A percentile compares a stretch with the other conserved stretches of the same genome.
phyloP scores from a whole-genome alignment of 768 basidiomycete genomes.

The Amanita exitialis region DNA sequence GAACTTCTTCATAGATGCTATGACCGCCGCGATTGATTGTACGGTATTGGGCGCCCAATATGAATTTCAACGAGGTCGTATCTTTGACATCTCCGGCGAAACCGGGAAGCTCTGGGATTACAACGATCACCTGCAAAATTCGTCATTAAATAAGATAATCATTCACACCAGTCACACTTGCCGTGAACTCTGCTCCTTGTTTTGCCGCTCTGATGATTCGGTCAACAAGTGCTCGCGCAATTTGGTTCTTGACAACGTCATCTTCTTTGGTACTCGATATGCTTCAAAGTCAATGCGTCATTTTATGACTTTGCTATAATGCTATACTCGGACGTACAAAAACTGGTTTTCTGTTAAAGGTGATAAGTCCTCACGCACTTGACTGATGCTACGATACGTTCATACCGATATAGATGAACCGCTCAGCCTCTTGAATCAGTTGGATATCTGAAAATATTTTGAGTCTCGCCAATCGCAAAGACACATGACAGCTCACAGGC shows the following conservation, averaged over 20 bases:
- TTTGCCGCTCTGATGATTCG: slow-evolving; percentile 76
- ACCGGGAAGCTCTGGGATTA: slow-evolving; percentile 87
- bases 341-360: slow-evolving; percentile 64
- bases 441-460: slow-evolving; percentile 42
- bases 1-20: slow-evolving; percentile 78
- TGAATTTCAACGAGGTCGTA: slow-evolving; percentile 56
- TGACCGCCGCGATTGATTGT: slow-evolving; percentile 85
- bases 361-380: neutral
- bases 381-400: neutral
- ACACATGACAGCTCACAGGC: slow-evolving; percentile 49
- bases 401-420: slow-evolving; percentile 89
- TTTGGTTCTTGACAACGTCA: slow-evolving; percentile 69
- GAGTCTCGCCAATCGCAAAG: neutral
- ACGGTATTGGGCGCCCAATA: slow-evolving; percentile 83
- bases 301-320: slow-evolving; percentile 4
- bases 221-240: slow-evolving; percentile 75
- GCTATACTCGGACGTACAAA: slow-evolving; percentile 44
- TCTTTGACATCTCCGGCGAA: slow-evolving; percentile 77
- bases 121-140: slow-evolving; percentile 57
- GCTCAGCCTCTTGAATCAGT: slow-evolving; percentile 74
- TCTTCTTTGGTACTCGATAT: slow-evolving; percentile 63
- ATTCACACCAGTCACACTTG: slow-evolving; percentile 12
- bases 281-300: slow-evolving; percentile 25
- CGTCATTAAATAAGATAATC: neutral
- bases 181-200: slow-evolving; percentile 70